Evolutionary conservation across 2,329 filamentous ascomycete species (phyloP).

Genomic region (Sporothrix luriei): DNA sequence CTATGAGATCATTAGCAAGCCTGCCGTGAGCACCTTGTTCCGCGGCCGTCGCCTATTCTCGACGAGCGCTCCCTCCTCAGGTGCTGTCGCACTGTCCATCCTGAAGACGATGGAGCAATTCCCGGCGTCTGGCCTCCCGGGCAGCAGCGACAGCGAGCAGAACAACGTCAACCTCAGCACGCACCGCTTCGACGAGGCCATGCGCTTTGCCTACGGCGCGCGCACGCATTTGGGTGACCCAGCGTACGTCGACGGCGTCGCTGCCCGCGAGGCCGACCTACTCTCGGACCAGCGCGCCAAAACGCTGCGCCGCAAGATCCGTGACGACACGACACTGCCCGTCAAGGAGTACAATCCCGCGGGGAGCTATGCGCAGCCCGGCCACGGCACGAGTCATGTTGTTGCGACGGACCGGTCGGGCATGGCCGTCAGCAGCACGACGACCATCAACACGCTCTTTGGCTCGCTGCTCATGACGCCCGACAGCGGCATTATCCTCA

Average conservation of each 20-base stretch:
- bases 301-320: slow-evolving; percentile 66
- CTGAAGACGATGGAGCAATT: slow-evolving; percentile 87
- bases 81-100: slow-evolving; percentile 71
- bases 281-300: slow-evolving; percentile 62
- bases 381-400: slow-evolving; percentile 72
- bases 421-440: slow-evolving; percentile 78
- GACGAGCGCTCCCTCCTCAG: slow-evolving; percentile 75
- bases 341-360: slow-evolving; percentile 72
- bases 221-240: slow-evolving; percentile 84
- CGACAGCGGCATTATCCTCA: slow-evolving; percentile 79
- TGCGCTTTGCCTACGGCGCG: slow-evolving; percentile 83
- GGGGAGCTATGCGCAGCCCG: slow-evolving; percentile 32
- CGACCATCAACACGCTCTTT: slow-evolving; percentile 85
- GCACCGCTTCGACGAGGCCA: slow-evolving; percentile 83
- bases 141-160: slow-evolving; percentile 48
- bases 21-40: slow-evolving; percentile 65
- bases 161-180: slow-evolving; percentile 65
- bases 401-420: slow-evolving; percentile 72
- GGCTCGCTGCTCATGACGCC: slow-evolving; percentile 78
- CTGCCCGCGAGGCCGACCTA: slow-evolving; percentile 67
- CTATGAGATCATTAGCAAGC: slow-evolving; percentile 67
- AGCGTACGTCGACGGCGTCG: slow-evolving; percentile 65
- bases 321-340: slow-evolving; percentile 70
- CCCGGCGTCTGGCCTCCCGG: slow-evolving; percentile 46
- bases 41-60: slow-evolving; percentile 70